phyloP scores from a whole-genome alignment of 202 grass and related monocot species.

The Saccharum hybrid region DNA sequence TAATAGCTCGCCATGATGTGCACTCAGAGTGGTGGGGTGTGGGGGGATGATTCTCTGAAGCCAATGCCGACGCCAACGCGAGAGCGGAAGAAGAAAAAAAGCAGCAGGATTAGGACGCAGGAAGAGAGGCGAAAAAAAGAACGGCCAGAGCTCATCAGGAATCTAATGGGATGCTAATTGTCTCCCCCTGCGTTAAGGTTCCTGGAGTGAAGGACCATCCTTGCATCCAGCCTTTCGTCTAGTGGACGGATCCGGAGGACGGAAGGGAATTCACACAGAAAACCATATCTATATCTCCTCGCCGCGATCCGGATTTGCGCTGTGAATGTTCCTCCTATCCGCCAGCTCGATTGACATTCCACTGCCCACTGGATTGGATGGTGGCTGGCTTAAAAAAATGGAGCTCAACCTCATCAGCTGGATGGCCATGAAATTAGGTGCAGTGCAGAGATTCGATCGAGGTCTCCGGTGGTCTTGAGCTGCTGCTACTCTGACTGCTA shows the following conservation, averaged over 20 bases:
- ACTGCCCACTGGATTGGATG: constrained; percentile 14
- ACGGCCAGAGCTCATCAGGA: constrained; percentile 59
- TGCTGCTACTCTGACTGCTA: not conserved
- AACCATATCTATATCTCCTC: constrained; percentile 43
- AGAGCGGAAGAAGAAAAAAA: not conserved
- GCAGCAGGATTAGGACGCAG: constrained; percentile 37
- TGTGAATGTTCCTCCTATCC: constrained; percentile 60
- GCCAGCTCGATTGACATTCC: constrained; percentile 35
- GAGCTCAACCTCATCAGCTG: not conserved
- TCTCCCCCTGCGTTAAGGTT: constrained; percentile 46
- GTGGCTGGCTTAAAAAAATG: constrained; percentile 9
- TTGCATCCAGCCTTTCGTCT: constrained; percentile 26
- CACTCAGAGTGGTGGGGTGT: not conserved
- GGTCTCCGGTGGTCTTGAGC: not conserved
- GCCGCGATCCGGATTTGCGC: constrained; percentile 50
- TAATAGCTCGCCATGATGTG: constrained; percentile 6
- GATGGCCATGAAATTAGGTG: constrained; percentile 37
- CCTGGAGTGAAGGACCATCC: constrained; percentile 45
- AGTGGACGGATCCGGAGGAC: not conserved
- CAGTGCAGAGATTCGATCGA: constrained; percentile 17
- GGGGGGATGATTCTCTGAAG: constrained; percentile 40
- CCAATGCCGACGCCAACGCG: constrained; percentile 7
- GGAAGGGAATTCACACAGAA: not conserved
- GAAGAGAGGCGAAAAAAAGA: constrained; percentile 44
- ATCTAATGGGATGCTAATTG: constrained; percentile 64